Conservation (phyloP, 73 alveolate genomes). For the Tetrahymena borealis region DNA sequence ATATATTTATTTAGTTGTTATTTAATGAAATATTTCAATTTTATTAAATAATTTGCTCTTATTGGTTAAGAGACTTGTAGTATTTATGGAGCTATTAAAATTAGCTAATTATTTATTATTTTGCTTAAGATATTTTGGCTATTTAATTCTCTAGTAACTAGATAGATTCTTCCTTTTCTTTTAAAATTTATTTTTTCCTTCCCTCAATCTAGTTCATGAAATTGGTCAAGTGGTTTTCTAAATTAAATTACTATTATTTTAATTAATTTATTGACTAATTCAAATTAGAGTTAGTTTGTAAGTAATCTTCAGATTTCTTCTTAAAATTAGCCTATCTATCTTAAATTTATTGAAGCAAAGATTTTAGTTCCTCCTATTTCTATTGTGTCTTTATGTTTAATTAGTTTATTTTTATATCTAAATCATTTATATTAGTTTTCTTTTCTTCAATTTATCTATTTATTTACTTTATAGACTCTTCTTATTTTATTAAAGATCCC, state of each 20-base stretch:
- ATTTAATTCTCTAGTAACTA: background rate
- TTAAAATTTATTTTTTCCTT: background rate
- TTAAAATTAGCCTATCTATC: background rate
- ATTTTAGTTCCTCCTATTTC: background rate
- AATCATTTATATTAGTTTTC: background rate
- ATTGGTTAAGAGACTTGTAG: background rate
- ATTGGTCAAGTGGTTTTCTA: background rate
- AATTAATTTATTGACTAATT: background rate
- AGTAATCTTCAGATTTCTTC: background rate
- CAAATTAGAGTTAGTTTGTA: background rate
- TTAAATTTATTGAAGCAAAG: background rate
- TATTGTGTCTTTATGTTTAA: background rate
- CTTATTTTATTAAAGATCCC: background rate
- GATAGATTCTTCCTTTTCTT: background rate
- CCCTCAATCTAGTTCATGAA: background rate
- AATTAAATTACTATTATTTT: background rate
- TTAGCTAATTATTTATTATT: background rate
- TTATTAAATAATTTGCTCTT: background rate
- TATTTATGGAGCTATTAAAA: background rate
- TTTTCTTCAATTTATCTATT: background rate
- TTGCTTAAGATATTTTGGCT: background rate
- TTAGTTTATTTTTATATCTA: background rate
- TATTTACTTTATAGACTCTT: background rate
- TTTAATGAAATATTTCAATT: background rate
- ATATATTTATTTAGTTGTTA: no score